Evolutionary conservation across 2,329 filamentous ascomycete species (phyloP).

Genomic region (Graphilbum ipis-grandicollis): DNA sequence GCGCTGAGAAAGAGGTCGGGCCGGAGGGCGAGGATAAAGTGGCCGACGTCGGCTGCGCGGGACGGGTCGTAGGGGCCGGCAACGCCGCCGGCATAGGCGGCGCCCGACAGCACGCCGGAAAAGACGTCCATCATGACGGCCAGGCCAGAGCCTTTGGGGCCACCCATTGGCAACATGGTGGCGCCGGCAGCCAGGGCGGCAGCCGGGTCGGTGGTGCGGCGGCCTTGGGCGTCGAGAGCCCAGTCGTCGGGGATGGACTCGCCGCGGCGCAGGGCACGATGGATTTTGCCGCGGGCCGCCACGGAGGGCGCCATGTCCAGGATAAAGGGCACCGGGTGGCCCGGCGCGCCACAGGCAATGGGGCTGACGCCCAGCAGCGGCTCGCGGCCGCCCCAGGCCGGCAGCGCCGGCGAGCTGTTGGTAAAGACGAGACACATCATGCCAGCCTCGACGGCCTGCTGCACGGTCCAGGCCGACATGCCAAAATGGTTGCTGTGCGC

Average conservation of each 20-base stretch:
- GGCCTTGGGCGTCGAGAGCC: slow-evolving; percentile 10
- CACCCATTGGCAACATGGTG: slow-evolving; percentile 32
- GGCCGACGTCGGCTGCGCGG: slow-evolving; percentile 32
- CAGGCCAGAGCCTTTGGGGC: slow-evolving; percentile 41
- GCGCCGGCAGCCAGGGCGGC: slow-evolving; percentile 8
- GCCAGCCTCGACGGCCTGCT: slow-evolving; percentile 9
- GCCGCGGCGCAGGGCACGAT: slow-evolving; percentile 10
- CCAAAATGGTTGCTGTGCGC: slow-evolving; percentile 13
- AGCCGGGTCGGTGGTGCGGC: slow-evolving; percentile 10
- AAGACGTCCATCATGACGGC: slow-evolving; percentile 49
- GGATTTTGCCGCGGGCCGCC: slow-evolving; percentile 12
- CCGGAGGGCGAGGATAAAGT: slow-evolving; percentile 35
- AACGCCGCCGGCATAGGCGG: slow-evolving; percentile 41
- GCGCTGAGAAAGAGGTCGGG: slow-evolving; percentile 33
- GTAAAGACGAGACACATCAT: slow-evolving; percentile 15
- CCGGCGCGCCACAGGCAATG: slow-evolving; percentile 36
- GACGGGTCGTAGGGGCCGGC: slow-evolving; percentile 31
- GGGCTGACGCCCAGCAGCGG: slow-evolving; percentile 16
- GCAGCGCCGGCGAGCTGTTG: slow-evolving; percentile 15
- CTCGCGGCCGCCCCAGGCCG: slow-evolving; percentile 16
- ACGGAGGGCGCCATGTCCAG: slow-evolving; percentile 12
- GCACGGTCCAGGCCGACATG: slow-evolving; percentile 13
- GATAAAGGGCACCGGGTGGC: slow-evolving; percentile 23
- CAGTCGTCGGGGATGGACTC: slow-evolving; percentile 12
- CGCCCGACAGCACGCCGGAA: slow-evolving; percentile 37